A percentile compares a stretch with the other conserved stretches of the same genome.
Conservation (phyloP, 164 flowering plant species). For the Taxillus chinensis region DNA sequence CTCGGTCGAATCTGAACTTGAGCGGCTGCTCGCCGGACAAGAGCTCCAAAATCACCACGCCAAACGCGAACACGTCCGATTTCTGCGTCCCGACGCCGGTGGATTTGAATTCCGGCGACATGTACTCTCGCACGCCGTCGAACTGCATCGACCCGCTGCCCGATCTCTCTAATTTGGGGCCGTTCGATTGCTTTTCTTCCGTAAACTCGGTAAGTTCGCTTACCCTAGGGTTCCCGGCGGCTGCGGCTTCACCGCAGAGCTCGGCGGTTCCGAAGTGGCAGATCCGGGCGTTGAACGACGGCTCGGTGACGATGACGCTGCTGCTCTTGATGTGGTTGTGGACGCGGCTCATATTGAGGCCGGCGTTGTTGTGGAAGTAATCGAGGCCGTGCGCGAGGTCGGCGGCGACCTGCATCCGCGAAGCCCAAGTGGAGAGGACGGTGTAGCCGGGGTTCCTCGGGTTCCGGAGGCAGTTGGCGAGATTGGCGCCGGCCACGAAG, state of each 20-base stretch:
- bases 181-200: not conserved
- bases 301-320: conserved; percentile 56
- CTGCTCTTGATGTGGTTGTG: conserved; percentile 68
- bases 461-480: conserved; percentile 52
- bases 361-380: conserved; percentile 65
- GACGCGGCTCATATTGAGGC: conserved; percentile 26
- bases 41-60: conserved; percentile 66
- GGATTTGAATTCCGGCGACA: conserved; percentile 62
- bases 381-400: conserved; percentile 81
- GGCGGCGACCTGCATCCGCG: conserved; percentile 68
- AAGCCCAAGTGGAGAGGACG: conserved; percentile 58
- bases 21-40: conserved; percentile 61
- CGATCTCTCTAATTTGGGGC: conserved; percentile 6
- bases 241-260: conserved; percentile 54
- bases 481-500: conserved; percentile 44
- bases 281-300: conserved; percentile 45
- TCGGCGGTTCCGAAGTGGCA: conserved; percentile 80
- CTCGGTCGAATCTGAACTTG: conserved; percentile 45
- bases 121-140: conserved; percentile 63
- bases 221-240: not conserved
- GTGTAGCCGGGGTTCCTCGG: conserved; percentile 53
- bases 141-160: conserved; percentile 21
- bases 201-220: conserved; percentile 6
- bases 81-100: conserved; percentile 47
- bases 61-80: conserved; percentile 74